Evolutionary conservation across 805 yeast species (phyloP), one percentile per base, ranked within the genome.

Genomic region (Scheffersomyces amazonensis): DNA sequence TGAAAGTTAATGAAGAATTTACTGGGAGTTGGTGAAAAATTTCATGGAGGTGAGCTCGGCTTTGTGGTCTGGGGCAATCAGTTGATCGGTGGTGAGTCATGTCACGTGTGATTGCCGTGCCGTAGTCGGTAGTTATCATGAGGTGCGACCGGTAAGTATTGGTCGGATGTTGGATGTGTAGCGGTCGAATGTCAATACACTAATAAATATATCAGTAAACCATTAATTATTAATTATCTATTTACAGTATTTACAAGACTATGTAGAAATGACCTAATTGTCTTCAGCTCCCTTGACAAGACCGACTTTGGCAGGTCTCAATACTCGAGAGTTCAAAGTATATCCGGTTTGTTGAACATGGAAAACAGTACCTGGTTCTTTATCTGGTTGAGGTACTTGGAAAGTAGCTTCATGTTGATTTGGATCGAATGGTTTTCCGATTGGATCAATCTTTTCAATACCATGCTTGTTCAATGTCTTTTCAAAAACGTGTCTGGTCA

Each of bases 231-330:
- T n/a, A n/a, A n/a, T n/a, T n/a, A n/a, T n/a, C n/a, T n/a, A n/a
- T n/a, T n/a, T n/a, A n/a, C n/a, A n/a, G n/a, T n/a, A n/a, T n/a
- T n/a, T n/a, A n/a, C n/a, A n/a, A n/a, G n/a, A n/a, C n/a, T n/a
- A n/a, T n/a, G n/a, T n/a, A n/a, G n/a, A n/a, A n/a, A n/a, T n/a
- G n/a, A n/a, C 19, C 23, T 36, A 32, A 7, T 40, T 21, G 17
- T 41, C 40, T 28, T 44, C 32, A 12, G 45, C 53, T 43, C 64
- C 78, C 69, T 84, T 87, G 49, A 89, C 96, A 55, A 89, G 78
- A 52, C 97, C 97, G 49, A 89, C 97, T 74, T 89, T 89, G 42
- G 97, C 96, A 22, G 97, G 95, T 68, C 97, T 80, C 59, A 89
- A 75, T 23, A 89, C 96, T 60, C 97, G 78, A 52, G 83, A 80